Conservation (phyloP, 805 yeast species). For the Metschnikowia reukaufii region DNA sequence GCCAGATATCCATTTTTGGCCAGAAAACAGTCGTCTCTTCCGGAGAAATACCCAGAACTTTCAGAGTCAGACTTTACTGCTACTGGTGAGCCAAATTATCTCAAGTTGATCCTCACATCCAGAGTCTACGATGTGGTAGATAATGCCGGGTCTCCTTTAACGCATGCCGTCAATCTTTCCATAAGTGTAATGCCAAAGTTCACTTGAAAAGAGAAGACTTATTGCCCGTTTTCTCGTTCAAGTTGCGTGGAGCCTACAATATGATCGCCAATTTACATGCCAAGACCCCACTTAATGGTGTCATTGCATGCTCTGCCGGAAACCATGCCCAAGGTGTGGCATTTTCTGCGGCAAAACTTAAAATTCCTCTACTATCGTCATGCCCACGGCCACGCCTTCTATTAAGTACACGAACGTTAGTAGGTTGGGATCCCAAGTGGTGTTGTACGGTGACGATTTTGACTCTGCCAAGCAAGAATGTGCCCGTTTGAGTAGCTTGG, state of each 20-base stretch:
- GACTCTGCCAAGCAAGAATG: slow-evolving; percentile 96
- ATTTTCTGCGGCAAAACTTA: slow-evolving; percentile 77
- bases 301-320: slow-evolving; percentile 98
- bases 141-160: slow-evolving; percentile 73
- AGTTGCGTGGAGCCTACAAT: slow-evolving; percentile 95
- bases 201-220: slow-evolving; percentile 88
- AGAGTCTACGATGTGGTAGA: slow-evolving; percentile 93
- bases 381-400: slow-evolving; percentile 97
- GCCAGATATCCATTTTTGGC: neutral
- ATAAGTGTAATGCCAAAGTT: slow-evolving; percentile 72
- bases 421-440: slow-evolving; percentile 91
- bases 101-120: slow-evolving; percentile 85
- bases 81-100: slow-evolving; percentile 83
- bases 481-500: slow-evolving; percentile 60
- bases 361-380: slow-evolving; percentile 92
- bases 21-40: slow-evolving; percentile 12
- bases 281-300: slow-evolving; percentile 72
- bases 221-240: slow-evolving; percentile 93
- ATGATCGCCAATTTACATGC: slow-evolving; percentile 84
- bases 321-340: slow-evolving; percentile 99
- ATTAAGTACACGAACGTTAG: slow-evolving; percentile 91
- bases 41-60: slow-evolving; percentile 46
- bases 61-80: slow-evolving; percentile 50
- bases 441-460: slow-evolving; percentile 88
- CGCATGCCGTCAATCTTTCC: slow-evolving; percentile 74